These are phyloP conservation scores for Pezicula carpinea DNA, from an alignment of 2,329 filamentous ascomycete species.

Conservation along the genomic window DNA sequence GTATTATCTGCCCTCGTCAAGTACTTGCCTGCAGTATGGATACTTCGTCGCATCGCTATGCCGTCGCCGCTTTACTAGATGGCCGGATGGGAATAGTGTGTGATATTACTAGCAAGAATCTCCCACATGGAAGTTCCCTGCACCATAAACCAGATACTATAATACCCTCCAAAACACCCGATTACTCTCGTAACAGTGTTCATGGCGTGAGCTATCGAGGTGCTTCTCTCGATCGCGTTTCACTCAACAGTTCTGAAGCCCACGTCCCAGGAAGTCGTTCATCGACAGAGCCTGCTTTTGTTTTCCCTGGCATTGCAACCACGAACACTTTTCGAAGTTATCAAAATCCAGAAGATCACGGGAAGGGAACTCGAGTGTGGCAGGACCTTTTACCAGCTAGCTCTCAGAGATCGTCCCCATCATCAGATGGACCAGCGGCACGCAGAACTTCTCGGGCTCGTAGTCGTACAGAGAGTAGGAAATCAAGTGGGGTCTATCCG, in stretches of 20 bases:
- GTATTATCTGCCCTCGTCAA: constrained; percentile 49
- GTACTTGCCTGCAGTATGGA: constrained; percentile 61
- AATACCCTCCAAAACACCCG: not conserved
- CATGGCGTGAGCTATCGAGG: not conserved
- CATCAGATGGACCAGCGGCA: constrained; percentile 7
- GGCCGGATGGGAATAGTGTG: constrained; percentile 58
- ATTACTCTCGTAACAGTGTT: not conserved
- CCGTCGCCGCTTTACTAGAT: constrained; percentile 54
- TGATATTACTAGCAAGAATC: constrained; percentile 37
- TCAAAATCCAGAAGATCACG: not conserved
- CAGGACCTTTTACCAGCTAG: not conserved
- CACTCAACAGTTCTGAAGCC: constrained; percentile 18
- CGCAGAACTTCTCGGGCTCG: constrained; percentile 8
- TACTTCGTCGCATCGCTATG: constrained; percentile 48
- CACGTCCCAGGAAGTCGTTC: constrained; percentile 4
- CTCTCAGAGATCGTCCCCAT: not conserved
- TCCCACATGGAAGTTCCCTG: not conserved
- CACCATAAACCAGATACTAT: not conserved
- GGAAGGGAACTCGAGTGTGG: not conserved
- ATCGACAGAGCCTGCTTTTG: constrained; percentile 11
- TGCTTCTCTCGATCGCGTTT: constrained; percentile 18
- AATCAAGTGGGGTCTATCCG: not conserved
- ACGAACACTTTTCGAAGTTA: not conserved
- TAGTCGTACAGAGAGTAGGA: not conserved
- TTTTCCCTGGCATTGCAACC: constrained; percentile 21